These are phyloP conservation scores for Calycina herbarum DNA, from an alignment of 2,329 filamentous ascomycete species.

Conservation along the genomic window DNA sequence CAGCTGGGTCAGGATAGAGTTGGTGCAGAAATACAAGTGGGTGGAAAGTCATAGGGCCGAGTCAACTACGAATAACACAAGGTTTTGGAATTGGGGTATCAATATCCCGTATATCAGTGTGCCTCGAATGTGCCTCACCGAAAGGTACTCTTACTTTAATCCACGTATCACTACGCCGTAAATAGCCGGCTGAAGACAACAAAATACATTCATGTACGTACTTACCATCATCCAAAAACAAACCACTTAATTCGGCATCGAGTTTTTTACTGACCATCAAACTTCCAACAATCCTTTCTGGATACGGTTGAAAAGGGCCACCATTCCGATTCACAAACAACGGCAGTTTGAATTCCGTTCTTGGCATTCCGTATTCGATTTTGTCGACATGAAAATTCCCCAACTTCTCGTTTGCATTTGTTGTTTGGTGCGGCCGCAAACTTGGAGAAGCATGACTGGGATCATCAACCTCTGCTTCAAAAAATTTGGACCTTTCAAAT, in stretches of 20 bases:
- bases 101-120: neutral
- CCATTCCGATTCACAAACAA: neutral
- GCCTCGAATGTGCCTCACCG: neutral
- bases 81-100: neutral
- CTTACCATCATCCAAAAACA: neutral
- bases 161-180: neutral
- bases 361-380: constrained; percentile 3
- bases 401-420: neutral
- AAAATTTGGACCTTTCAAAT: too few species aligned
- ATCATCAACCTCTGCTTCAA: too few species aligned
- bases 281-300: neutral
- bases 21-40: too few species aligned
- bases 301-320: neutral
- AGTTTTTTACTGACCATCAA: neutral
- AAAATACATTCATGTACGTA: constrained; percentile 1
- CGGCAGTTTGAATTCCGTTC: neutral
- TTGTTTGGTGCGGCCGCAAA: neutral
- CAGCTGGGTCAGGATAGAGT: too few species aligned
- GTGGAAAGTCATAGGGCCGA: neutral
- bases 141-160: constrained; percentile 2
- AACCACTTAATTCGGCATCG: neutral
- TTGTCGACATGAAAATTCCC: neutral
- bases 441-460: too few species aligned
- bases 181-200: neutral
- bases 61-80: neutral